phyloP scores from a whole-genome alignment of 129 eudicot species.

The Arctium minus region DNA sequence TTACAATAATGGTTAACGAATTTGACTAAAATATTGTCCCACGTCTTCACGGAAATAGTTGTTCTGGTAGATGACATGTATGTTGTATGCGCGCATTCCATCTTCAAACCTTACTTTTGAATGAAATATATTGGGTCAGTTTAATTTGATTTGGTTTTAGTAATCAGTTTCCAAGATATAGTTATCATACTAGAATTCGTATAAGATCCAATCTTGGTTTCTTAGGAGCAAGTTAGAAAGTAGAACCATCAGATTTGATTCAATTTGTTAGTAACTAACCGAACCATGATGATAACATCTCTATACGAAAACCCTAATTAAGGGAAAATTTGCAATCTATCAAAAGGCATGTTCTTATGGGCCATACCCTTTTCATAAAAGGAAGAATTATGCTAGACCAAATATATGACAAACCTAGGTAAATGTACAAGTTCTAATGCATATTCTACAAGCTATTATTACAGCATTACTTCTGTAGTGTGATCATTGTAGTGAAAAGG shows the following conservation, averaged over 20 bases:
- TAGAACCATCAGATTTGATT: not conserved
- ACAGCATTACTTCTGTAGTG: not conserved
- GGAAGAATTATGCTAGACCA: conserved; percentile 1
- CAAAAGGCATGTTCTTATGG: not conserved
- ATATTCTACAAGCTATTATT: not conserved
- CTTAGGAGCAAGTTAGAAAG: not conserved
- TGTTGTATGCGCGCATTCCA: not conserved
- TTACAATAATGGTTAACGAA: too few relatives aligned
- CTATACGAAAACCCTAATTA: not conserved
- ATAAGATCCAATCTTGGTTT: not conserved
- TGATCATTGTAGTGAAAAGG: conserved; percentile 10
- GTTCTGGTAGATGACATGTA: too few relatives aligned
- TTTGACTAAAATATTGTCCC: too few relatives aligned
- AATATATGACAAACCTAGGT: not conserved
- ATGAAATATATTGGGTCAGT: too few relatives aligned
- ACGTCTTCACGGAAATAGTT: too few relatives aligned
- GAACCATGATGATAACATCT: not conserved
- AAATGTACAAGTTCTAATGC: conserved; percentile 1
- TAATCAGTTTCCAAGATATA: not conserved
- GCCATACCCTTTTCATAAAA: not conserved
- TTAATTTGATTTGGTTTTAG: not conserved
- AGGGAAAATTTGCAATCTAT: not conserved
- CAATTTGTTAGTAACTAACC: not conserved
- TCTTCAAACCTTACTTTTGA: too few relatives aligned
- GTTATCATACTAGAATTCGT: not conserved